Conservation (phyloP, 495 filamentous ascomycete genomes). For the Amorphotheca resinae region DNA sequence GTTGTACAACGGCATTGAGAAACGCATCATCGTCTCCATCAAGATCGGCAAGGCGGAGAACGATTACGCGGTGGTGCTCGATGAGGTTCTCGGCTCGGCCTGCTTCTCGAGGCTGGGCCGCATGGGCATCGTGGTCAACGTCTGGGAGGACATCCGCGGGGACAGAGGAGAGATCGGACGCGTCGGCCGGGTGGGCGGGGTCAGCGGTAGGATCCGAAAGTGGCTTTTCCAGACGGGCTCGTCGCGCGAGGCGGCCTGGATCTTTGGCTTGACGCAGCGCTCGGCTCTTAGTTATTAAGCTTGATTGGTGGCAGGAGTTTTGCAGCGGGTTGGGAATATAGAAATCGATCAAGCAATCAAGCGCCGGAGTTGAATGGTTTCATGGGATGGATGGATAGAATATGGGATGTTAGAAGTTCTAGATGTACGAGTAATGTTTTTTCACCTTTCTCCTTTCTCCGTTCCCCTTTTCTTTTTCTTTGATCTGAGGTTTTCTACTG, state of each 20-base stretch:
- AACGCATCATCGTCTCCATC: constrained; percentile 61
- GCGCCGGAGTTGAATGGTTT: background rate
- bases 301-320: background rate
- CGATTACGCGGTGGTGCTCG: constrained; percentile 44
- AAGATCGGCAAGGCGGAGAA: constrained; percentile 18
- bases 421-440: background rate
- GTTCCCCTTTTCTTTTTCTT: too few species aligned
- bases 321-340: background rate
- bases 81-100: constrained; percentile 70
- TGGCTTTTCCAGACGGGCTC: constrained; percentile 54
- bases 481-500: too few species aligned
- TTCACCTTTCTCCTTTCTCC: too few species aligned
- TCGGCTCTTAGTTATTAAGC: background rate
- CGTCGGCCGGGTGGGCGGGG: constrained; percentile 56
- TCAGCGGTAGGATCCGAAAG: constrained; percentile 56
- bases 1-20: constrained; percentile 49
- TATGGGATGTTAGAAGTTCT: background rate
- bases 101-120: constrained; percentile 75
- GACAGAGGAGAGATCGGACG: constrained; percentile 54
- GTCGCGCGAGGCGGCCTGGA: constrained; percentile 13
- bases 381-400: background rate
- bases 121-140: constrained; percentile 73
- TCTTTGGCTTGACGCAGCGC: constrained; percentile 5
- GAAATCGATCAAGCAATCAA: background rate
- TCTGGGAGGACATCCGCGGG: constrained; percentile 71